Evolutionary conservation across 768 basidiomycete genomes (phyloP), one percentile per base, ranked within the genome.

Genomic region (Mycena capillaripes): DNA sequence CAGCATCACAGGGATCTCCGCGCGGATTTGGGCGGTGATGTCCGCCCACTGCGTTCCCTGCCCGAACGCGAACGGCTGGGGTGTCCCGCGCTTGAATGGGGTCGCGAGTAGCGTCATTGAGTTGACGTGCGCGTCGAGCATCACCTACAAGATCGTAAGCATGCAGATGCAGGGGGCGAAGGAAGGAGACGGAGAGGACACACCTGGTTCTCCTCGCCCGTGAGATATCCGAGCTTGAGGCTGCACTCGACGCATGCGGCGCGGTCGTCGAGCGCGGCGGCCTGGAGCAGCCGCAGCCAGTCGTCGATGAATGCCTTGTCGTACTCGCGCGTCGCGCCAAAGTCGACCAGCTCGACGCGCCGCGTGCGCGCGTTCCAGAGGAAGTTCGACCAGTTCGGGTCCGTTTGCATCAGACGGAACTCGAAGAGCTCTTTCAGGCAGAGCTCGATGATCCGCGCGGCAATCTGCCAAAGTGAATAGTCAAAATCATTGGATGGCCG

Each of bases 301-400:
- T 84, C 86, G 79, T 97, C 93, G 83, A 98, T 96, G 80, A 99
- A 99, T 66, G 88, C 88, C 70, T 90, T 90, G 0, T 89, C 87
- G 82, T 98, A 99, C 75, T 90, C 91, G 29, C 97, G 88, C 0
- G 96, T 96, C 12, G 98, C 98, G 36, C 98, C 98, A 77, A 99
- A 99, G 81, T 99, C 98, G 62, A 99, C 94, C 29, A 99, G 84
- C 75, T 94, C 95, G 42, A 92, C 94, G 86, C 91, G 89, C 50
- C 88, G 86, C 1, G 90, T 91, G 3, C 83, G 70, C 0, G 86
- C 76, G 80, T 97, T 93, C 92, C 95, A 98, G 27, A 99, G 84
- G 84, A 99, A 99, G 81, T 99, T 99, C 11, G 95, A 94, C 95
- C 95, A 99, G 77, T 99, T 99, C 4, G 98, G 98, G 79, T 99